Percentiles rank a stretch among this genome's conserved stretches.
Evolutionary conservation across 192 early-diverging fungal species (phyloP).

Genomic region (Geosiphon pyriformis): DNA sequence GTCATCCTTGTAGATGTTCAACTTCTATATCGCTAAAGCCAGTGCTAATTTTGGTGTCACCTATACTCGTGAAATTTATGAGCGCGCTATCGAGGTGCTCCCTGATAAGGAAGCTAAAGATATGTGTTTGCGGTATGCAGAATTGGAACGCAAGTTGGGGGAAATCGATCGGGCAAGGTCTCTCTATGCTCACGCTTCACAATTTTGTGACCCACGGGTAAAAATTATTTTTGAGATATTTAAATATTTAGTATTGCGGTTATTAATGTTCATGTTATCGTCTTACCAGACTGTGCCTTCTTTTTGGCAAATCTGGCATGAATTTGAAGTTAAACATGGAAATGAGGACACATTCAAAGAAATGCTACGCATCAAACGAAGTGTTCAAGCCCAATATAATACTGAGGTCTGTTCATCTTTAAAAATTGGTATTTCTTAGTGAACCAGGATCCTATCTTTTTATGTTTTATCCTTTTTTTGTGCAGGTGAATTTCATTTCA

Average conservation of each 20-base stretch:
- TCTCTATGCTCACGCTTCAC: conserved; percentile 78
- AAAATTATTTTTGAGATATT: conserved; percentile 15
- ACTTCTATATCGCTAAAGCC: conserved; percentile 87
- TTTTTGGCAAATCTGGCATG: conserved; percentile 91
- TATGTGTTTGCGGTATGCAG: conserved; percentile 78
- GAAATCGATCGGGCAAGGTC: conserved; percentile 94
- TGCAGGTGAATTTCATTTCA: conserved; percentile 23
- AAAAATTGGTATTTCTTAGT: neutral
- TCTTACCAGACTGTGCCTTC: conserved; percentile 42
- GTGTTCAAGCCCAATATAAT: conserved; percentile 77
- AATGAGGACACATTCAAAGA: conserved; percentile 98
- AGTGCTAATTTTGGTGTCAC: conserved; percentile 81
- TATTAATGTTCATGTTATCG: neutral
- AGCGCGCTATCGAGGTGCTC: conserved; percentile 82
- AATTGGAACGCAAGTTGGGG: conserved; percentile 82
- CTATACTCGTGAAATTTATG: conserved; percentile 84
- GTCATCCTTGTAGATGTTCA: conserved; percentile 55
- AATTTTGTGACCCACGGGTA: conserved; percentile 82
- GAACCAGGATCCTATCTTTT: neutral
- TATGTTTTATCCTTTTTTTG: neutral
- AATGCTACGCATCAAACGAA: conserved; percentile 92
- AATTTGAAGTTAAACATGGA: conserved; percentile 95
- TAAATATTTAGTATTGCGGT: conserved; percentile 3
- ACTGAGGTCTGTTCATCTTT: conserved; percentile 52
- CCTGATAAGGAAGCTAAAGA: conserved; percentile 74